Evolutionary conservation across 2,329 filamentous ascomycete genomes (phyloP).

Genomic region (Colletotrichum sp.): DNA sequence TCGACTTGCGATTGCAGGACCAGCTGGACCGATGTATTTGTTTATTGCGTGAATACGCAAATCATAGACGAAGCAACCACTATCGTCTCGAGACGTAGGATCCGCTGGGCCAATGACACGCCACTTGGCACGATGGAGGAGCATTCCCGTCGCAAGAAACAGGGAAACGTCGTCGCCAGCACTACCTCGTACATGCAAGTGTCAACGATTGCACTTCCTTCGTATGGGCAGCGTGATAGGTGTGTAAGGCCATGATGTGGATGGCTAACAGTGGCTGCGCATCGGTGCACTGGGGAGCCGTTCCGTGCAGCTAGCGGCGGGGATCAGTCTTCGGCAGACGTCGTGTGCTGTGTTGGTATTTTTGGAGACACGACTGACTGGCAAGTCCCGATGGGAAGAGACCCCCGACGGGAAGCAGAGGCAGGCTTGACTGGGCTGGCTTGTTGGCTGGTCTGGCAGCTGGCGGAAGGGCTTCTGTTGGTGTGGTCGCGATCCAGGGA

Average conservation of each 20-base stretch:
- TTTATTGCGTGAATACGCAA: background rate
- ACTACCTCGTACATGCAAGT: slow-evolving; percentile 7
- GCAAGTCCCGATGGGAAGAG: background rate
- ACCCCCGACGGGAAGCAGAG: background rate
- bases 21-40: background rate
- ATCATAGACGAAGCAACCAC: background rate
- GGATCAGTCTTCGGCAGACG: slow-evolving; percentile 7
- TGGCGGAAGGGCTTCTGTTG: background rate
- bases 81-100: background rate
- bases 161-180: background rate
- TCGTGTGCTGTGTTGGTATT: background rate
- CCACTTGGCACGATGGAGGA: background rate
- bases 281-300: background rate
- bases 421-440: background rate
- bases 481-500: slow-evolving; percentile 1
- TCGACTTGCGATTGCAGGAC: background rate
- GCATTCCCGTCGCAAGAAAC: background rate
- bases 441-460: background rate
- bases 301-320: background rate
- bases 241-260: background rate
- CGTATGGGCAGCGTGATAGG: background rate
- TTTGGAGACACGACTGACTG: background rate
- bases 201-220: background rate
- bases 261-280: background rate
- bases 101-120: background rate